These are phyloP conservation scores for Theileria orientalis DNA, from an alignment of 169 alveolate species.

Conservation along the genomic window DNA sequence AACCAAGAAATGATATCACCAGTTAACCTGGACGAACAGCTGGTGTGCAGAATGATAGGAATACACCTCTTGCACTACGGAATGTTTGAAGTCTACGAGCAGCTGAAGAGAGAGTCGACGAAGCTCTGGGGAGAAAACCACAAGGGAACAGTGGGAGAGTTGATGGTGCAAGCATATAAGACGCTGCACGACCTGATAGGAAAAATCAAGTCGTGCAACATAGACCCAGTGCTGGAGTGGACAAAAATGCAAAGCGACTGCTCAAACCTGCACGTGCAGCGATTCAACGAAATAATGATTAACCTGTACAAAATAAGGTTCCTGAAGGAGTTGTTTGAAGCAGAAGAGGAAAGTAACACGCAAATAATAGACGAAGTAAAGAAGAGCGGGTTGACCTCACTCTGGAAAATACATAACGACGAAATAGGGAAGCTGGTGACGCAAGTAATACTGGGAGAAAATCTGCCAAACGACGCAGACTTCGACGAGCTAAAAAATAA, in stretches of 20 bases:
- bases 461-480: slow-evolving; percentile 31
- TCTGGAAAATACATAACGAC: slow-evolving; percentile 49
- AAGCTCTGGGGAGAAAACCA: slow-evolving; percentile 43
- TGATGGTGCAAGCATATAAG: slow-evolving; percentile 40
- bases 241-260: slow-evolving; percentile 3
- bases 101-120: slow-evolving; percentile 21
- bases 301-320: slow-evolving; percentile 45
- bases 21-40: slow-evolving; percentile 30
- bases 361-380: slow-evolving; percentile 24
- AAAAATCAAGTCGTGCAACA: slow-evolving; percentile 8
- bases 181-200: slow-evolving; percentile 21
- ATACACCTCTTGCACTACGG: slow-evolving; percentile 60
- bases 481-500: slow-evolving; percentile 8
- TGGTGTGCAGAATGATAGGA: slow-evolving; percentile 54
- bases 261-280: slow-evolving; percentile 35
- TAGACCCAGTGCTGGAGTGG: slow-evolving; percentile 54
- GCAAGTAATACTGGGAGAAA: slow-evolving; percentile 45
- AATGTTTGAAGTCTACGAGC: slow-evolving; percentile 42
- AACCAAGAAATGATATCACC: slow-evolving; percentile 10
- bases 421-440: slow-evolving; percentile 64
- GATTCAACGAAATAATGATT: slow-evolving; percentile 43
- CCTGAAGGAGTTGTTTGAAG: slow-evolving; percentile 19
- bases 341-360: background rate
- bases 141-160: slow-evolving; percentile 19
- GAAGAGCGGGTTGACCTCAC: slow-evolving; percentile 25